phyloP scores from a whole-genome alignment of 768 basidiomycete species.

The Chlorophyllum brunneum region DNA sequence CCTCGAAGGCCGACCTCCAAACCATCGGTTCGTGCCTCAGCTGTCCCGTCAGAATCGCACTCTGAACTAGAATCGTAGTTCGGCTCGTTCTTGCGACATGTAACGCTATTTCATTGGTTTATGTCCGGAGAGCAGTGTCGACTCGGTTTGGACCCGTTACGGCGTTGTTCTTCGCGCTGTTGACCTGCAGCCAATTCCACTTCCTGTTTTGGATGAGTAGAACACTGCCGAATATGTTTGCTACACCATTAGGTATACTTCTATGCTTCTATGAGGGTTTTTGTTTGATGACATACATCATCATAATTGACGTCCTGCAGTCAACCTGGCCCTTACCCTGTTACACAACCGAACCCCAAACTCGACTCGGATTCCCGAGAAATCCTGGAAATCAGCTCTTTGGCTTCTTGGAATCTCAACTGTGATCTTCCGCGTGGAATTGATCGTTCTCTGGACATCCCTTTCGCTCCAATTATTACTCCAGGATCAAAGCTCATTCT shows the following conservation, averaged over 20 bases:
- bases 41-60: background rate
- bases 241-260: conserved; percentile 66
- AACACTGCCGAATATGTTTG: conserved; percentile 94
- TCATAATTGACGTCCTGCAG: background rate
- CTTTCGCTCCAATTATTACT: conserved; percentile 53
- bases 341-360: conserved; percentile 33
- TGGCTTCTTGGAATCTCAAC: conserved; percentile 39
- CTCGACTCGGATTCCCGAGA: conserved; percentile 8
- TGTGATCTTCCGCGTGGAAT: conserved; percentile 77
- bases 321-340: conserved; percentile 7
- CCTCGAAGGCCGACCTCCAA: conserved; percentile 66
- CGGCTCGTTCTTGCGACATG: conserved; percentile 66
- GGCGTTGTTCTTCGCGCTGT: conserved; percentile 54
- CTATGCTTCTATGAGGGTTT: background rate
- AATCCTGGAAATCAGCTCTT: conserved; percentile 7
- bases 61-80: conserved; percentile 39
- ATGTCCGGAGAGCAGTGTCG: conserved; percentile 59
- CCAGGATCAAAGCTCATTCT: conserved; percentile 37
- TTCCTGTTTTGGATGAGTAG: conserved; percentile 90
- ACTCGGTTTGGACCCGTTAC: conserved; percentile 60
- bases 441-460: conserved; percentile 62
- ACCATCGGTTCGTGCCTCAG: conserved; percentile 49
- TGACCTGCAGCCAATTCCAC: conserved; percentile 88
- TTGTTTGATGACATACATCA: background rate
- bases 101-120: conserved; percentile 59